Evolutionary conservation across 805 yeast genomes (phyloP), one percentile per base, ranked within the genome.

Genomic region (Saturnispora serradocipensis): DNA sequence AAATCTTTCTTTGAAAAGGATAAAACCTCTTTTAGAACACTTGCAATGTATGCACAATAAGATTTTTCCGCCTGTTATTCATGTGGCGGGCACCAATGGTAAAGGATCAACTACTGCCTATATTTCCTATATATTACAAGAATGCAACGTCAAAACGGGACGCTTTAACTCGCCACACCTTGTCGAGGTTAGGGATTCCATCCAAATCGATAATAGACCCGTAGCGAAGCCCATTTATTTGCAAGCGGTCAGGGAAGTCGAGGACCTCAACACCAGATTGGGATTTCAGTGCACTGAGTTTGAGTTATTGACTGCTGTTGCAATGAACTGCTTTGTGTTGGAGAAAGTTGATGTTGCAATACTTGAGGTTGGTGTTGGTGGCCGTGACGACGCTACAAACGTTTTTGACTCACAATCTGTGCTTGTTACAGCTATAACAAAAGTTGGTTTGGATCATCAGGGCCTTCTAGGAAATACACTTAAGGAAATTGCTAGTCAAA

Each of bases 31-130:
- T 18, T 28, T 49, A 18, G 25, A 25, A 7, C 46, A 35, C 10
- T 20, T 49, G 10, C 30, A 36, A 20, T 10, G 28, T 5, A 9
- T n/a, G 3, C 27, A 39, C 10, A 15, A 24, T 5, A 34, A 11
- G 11, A 11, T 9, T 4, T 49, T 43, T 43, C 48, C 48, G 2
- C 42, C 42, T 2, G 80, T 80, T 61, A 71, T 93, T n/a, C 99
- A 93, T 62, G 76, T 93, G 4, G 97, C 97, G 0, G 99, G 99
- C 0, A 91, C 99, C 8, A 91, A 91, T 63, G 99, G 99, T 0
- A 91, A 91, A 62, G 99, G 99, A 0, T 89, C 97, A 0, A 86
- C 90, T 0, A 81, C 95, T 53, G 82, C 97, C 0, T 90, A 89
- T 63, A 53, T 93, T 8, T 74, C 88, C 3, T 80, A 88, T 16